Evolutionary conservation across 2,329 filamentous ascomycete genomes (phyloP), one percentile per base, ranked within the genome.

Genomic region (Aspergillus sp.): DNA sequence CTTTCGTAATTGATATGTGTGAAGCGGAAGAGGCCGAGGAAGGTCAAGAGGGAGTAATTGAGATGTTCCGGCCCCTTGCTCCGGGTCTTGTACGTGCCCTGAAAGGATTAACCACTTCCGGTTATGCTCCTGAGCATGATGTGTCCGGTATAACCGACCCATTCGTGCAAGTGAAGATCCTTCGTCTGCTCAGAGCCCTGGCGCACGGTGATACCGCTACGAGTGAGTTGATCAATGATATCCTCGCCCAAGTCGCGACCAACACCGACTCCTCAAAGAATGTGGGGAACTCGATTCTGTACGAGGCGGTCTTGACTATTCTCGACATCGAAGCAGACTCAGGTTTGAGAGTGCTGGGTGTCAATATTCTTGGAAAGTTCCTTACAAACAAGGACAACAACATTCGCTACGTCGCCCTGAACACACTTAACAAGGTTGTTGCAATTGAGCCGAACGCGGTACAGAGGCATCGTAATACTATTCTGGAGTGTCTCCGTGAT

Each of bases 211-310:
- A 99, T 74, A 81, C 87, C 11, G 84, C 92, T 60, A 92, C 91
- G 24, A 98, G 92, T 74, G 96, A 99, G 76, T 89, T 96, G 74
- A 98, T 99, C 80, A 99, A 98, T 77, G 95, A 99, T 71, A 99
- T 99, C 61, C 80, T 99, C 59, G 95, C 95, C 6, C 93, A 96
- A 79, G 95, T 99, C 55, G 95, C 95, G 52, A 98, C 93, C 40
- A 99, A 99, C 75, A 99, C 95, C 1, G 95, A 99, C 71, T 92
- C 93, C 0, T 93, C 93, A 27, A 99, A 99, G 80, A 99, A 99
- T 65, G 95, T 99, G 43, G 95, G 95, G 62, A 99, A 99, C 73
- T 93, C 95, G 0, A 99, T 99, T 67, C 82, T 99, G 7, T 99
- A 99, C 78, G 95, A 99, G 77, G 90, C 95, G 1, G 95, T 99